These are phyloP conservation scores for Aspergillus sp. DNA, from an alignment of 2,329 filamentous ascomycete genomes.

Conservation along the genomic window DNA sequence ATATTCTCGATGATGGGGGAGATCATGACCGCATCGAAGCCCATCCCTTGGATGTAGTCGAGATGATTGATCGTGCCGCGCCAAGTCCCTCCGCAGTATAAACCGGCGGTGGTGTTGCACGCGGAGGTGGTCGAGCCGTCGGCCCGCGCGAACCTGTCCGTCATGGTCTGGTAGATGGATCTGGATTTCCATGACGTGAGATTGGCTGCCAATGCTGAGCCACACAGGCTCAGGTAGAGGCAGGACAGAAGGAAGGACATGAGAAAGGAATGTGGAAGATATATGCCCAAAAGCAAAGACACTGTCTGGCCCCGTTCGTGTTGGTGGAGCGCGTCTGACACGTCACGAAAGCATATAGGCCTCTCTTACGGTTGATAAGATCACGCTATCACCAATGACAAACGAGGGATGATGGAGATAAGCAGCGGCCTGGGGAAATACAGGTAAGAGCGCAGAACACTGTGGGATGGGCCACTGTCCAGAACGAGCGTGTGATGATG, in stretches of 20 bases:
- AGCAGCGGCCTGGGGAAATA: too few species aligned
- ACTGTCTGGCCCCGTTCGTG: too few species aligned
- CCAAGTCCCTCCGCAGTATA: conserved; percentile 54
- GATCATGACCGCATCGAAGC: conserved; percentile 49
- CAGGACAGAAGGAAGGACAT: background rate
- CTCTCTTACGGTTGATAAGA: too few species aligned
- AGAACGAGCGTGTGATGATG: too few species aligned
- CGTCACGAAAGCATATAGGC: too few species aligned
- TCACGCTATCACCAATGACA: too few species aligned
- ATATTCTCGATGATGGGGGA: conserved; percentile 44
- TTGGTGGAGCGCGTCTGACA: too few species aligned
- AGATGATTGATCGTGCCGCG: conserved; percentile 47
- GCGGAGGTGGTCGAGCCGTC: conserved; percentile 33
- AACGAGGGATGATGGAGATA: too few species aligned
- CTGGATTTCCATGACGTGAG: conserved; percentile 35
- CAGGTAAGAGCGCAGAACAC: too few species aligned
- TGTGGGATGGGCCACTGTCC: too few species aligned
- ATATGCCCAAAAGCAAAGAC: too few species aligned
- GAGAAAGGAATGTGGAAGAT: background rate
- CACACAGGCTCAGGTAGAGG: too few species aligned
- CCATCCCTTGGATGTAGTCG: conserved; percentile 51
- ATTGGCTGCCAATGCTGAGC: background rate
- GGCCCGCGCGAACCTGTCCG: conserved; percentile 45
- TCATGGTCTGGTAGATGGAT: conserved; percentile 48
- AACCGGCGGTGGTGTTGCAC: conserved; percentile 28